Evolutionary conservation across 352 stramenopile species (phyloP).

Genomic region (Phytopythium cucurbitacearum): DNA sequence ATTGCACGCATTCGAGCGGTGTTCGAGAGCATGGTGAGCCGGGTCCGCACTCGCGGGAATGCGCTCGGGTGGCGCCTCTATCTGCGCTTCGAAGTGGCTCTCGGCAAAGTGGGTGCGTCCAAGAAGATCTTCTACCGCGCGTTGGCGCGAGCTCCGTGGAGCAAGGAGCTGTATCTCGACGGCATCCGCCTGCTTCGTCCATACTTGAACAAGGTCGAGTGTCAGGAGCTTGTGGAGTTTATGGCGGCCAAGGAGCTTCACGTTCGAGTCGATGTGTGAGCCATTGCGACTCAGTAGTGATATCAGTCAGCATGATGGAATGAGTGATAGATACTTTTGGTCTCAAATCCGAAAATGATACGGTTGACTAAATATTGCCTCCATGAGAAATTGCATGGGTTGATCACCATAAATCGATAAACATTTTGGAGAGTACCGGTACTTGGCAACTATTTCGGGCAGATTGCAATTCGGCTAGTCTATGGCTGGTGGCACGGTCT

Average conservation of each 20-base stretch:
- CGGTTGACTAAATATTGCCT: too few species aligned
- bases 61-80: slow-evolving; percentile 72
- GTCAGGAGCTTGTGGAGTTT: slow-evolving; percentile 59
- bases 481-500: too few species aligned
- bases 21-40: slow-evolving; percentile 62
- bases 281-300: background rate
- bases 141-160: slow-evolving; percentile 70
- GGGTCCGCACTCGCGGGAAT: slow-evolving; percentile 41
- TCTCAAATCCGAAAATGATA: background rate
- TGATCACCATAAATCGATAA: too few species aligned
- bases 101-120: slow-evolving; percentile 63
- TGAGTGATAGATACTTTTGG: background rate
- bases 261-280: slow-evolving; percentile 37
- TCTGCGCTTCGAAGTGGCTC: slow-evolving; percentile 67
- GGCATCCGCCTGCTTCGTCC: slow-evolving; percentile 51
- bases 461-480: too few species aligned
- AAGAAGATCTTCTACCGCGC: slow-evolving; percentile 75
- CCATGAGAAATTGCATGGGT: too few species aligned
- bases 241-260: slow-evolving; percentile 73
- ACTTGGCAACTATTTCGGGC: too few species aligned
- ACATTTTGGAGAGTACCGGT: too few species aligned
- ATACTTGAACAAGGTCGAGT: slow-evolving; percentile 60
- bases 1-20: slow-evolving; percentile 50
- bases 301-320: background rate
- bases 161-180: slow-evolving; percentile 72